Evolutionary conservation across 1,139 yeast species (phyloP).

Genomic region (Suhomyces terraborum): DNA sequence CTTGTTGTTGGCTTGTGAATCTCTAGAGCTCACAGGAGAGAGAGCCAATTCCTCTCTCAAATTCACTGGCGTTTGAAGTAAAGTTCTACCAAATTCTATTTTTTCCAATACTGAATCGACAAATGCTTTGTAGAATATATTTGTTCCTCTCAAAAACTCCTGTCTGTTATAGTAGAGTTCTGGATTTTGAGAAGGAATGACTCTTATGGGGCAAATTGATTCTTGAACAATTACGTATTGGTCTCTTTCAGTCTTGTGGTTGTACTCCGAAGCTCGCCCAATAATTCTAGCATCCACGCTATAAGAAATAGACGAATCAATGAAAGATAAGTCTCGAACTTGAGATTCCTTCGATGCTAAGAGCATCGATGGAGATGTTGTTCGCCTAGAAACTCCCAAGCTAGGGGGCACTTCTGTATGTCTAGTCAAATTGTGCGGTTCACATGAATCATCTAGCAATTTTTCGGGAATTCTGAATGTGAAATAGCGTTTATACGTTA

Average conservation of each 20-base stretch:
- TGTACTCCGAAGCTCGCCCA: conserved; percentile 44
- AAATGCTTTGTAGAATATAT: conserved; percentile 41
- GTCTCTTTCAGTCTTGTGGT: conserved; percentile 22
- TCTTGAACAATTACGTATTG: conserved; percentile 45
- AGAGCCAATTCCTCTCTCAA: conserved; percentile 13
- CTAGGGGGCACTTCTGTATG: conserved; percentile 46
- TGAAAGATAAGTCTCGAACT: conserved; percentile 37
- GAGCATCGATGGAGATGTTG: conserved; percentile 20
- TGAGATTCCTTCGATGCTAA: conserved; percentile 27
- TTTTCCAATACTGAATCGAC: conserved; percentile 34
- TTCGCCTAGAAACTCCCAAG: conserved; percentile 31
- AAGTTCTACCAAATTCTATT: conserved; percentile 32
- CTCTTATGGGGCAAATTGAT: conserved; percentile 36
- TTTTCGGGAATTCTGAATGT: conserved; percentile 45
- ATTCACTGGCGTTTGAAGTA: conserved; percentile 15
- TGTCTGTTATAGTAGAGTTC: conserved; percentile 25
- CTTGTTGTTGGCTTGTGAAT: conserved; percentile 25
- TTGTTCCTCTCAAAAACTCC: conserved; percentile 25
- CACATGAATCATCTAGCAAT: conserved; percentile 43
- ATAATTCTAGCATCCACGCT: conserved; percentile 44
- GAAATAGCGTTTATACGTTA: conserved; percentile 41
- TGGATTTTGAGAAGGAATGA: conserved; percentile 35
- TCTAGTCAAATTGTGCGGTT: conserved; percentile 32
- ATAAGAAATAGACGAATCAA: conserved; percentile 38
- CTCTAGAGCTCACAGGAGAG: conserved; percentile 20